phyloP scores from a whole-genome alignment of 23 red algal genomes.

The Cyanidioschyzon merolae region DNA sequence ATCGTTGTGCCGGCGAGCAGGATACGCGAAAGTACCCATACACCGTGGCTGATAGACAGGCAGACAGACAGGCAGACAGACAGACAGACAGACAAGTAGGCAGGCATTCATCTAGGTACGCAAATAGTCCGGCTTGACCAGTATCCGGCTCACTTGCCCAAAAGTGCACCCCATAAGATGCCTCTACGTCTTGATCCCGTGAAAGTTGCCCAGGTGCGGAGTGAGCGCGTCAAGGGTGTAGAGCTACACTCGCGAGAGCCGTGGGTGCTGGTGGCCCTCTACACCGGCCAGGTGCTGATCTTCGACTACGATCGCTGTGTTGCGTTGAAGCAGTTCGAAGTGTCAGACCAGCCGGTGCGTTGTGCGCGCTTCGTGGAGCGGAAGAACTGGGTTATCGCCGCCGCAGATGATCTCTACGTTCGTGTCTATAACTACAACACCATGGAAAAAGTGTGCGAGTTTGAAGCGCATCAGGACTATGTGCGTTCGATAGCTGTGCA shows the following conservation, averaged over 20 bases:
- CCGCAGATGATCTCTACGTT: constrained; percentile 82
- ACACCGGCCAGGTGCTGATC: constrained; percentile 77
- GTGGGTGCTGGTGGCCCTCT: constrained; percentile 87
- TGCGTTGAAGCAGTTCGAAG: constrained; percentile 83
- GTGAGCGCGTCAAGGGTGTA: constrained; percentile 95
- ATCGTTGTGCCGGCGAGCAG: too few relatives aligned
- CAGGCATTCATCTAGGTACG: too few relatives aligned
- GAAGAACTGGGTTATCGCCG: constrained; percentile 93
- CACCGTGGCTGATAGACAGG: too few relatives aligned
- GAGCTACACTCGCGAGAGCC: constrained; percentile 96
- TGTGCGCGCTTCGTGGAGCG: constrained; percentile 66
- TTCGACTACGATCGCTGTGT: constrained; percentile 65
- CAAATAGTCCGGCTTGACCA: too few relatives aligned
- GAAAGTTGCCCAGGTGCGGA: constrained; percentile 55
- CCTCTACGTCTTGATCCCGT: constrained; percentile 75
- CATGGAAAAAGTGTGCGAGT: constrained; percentile 88
- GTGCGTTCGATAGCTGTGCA: constrained; percentile 79
- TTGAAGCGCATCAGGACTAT: constrained; percentile 95
- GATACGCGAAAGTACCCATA: too few relatives aligned
- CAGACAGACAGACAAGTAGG: too few relatives aligned
- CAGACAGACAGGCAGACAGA: too few relatives aligned
- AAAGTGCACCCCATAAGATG: constrained; percentile 23
- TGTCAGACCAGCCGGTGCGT: constrained; percentile 89
- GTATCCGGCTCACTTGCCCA: too few relatives aligned
- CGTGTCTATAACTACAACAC: constrained; percentile 99